Conservation (phyloP, 176 grass and related monocot genomes). For the Zoysia pacifica region DNA sequence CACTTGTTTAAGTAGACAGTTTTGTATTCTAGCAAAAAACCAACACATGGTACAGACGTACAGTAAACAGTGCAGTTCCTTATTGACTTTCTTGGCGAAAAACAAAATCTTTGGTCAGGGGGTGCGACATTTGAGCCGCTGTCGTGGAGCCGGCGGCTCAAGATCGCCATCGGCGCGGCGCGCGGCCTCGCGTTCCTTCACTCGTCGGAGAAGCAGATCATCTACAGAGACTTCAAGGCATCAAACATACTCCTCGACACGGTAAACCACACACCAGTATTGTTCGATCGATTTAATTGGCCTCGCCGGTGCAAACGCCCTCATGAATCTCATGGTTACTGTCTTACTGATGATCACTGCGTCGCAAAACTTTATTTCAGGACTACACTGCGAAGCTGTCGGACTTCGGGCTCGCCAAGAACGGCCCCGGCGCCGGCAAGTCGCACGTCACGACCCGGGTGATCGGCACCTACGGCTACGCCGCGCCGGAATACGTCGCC, state of each 20-base stretch:
- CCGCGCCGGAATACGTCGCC: slow-evolving; percentile 90
- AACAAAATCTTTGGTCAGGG: slow-evolving; percentile 11
- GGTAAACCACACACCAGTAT: slow-evolving; percentile 21
- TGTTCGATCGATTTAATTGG: no score
- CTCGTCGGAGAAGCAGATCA: slow-evolving; percentile 70
- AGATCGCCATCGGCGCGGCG: slow-evolving; percentile 68
- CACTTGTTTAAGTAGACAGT: not conserved
- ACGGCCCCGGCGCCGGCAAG: slow-evolving; percentile 58
- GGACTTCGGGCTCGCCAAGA: slow-evolving; percentile 93
- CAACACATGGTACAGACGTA: not conserved
- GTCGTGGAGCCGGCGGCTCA: slow-evolving; percentile 58
- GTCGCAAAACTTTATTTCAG: slow-evolving; percentile 14
- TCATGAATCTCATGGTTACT: not conserved
- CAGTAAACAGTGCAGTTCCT: not conserved
- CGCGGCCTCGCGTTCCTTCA: slow-evolving; percentile 71
- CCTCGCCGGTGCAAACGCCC: no score
- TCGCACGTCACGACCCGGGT: slow-evolving; percentile 80
- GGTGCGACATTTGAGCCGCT: slow-evolving; percentile 34
- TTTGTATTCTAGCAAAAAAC: not conserved
- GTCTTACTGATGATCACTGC: no score
- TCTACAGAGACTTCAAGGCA: slow-evolving; percentile 84
- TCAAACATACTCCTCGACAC: slow-evolving; percentile 80
- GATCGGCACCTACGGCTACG: slow-evolving; percentile 89
- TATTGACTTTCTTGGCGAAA: not conserved
- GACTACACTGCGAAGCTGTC: slow-evolving; percentile 79